Evolutionary conservation across 2,329 filamentous ascomycete genomes (phyloP).

Genomic region (Clonostachys chloroleuca): DNA sequence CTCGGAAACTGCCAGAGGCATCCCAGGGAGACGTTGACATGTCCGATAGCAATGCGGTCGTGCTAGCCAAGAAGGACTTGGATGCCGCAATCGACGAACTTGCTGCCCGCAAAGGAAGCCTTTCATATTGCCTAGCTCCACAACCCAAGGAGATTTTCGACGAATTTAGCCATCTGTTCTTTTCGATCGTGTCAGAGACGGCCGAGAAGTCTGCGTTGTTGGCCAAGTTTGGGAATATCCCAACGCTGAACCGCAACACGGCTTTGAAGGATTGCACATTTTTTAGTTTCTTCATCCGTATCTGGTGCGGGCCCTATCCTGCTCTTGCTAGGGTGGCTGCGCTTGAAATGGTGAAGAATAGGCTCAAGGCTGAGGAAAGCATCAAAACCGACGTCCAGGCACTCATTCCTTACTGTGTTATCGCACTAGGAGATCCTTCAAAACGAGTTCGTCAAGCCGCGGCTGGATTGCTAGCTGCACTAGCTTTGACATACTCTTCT

Average conservation of each 20-base stretch:
- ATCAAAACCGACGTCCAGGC: constrained; percentile 65
- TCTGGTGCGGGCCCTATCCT: constrained; percentile 71
- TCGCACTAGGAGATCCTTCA: constrained; percentile 70
- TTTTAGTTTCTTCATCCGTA: constrained; percentile 69
- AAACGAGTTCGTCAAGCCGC: constrained; percentile 74
- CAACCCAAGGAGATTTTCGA: constrained; percentile 48
- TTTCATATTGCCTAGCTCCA: constrained; percentile 48
- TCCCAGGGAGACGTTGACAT: constrained; percentile 41
- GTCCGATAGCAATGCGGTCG: constrained; percentile 13
- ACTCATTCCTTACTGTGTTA: constrained; percentile 76
- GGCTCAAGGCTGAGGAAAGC: constrained; percentile 46
- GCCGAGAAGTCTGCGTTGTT: constrained; percentile 31
- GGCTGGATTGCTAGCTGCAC: constrained; percentile 56
- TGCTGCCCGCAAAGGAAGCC: constrained; percentile 23
- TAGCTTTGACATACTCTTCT: constrained; percentile 44
- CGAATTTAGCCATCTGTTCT: constrained; percentile 55
- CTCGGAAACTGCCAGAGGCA: constrained; percentile 42
- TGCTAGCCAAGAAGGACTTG: constrained; percentile 28
- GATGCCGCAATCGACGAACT: constrained; percentile 31
- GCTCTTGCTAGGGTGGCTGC: constrained; percentile 65
- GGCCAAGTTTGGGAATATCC: constrained; percentile 46
- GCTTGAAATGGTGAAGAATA: constrained; percentile 57
- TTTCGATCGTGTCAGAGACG: constrained; percentile 43
- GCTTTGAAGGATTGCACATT: constrained; percentile 62
- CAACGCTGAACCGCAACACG: constrained; percentile 47